Percentiles rank a stretch among this genome's conserved stretches.
Evolutionary conservation across 108 stramenopile species (phyloP).

Genomic region (Cyclotella kingstonii): DNA sequence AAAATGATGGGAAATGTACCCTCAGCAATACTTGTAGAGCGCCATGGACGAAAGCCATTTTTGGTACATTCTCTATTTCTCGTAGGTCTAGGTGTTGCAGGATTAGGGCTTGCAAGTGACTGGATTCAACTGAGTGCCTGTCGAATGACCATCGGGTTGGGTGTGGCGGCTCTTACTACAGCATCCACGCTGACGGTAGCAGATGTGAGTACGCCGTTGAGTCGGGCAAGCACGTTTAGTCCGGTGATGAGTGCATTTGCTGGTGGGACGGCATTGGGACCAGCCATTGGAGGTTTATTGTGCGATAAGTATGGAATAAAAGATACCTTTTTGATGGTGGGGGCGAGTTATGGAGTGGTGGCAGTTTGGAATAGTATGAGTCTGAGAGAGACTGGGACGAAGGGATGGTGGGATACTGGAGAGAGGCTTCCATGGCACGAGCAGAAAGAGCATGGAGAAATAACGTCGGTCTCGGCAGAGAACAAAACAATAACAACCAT

Average conservation of each 20-base stretch:
- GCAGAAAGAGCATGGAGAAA: neutral
- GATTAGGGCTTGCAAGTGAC: conserved; percentile 64
- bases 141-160: conserved; percentile 78
- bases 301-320: conserved; percentile 70
- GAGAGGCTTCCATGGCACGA: conserved; percentile 48
- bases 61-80: conserved; percentile 65
- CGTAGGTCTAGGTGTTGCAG: conserved; percentile 82
- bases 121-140: conserved; percentile 72
- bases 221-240: conserved; percentile 76
- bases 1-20: conserved; percentile 90
- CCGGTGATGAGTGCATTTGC: conserved; percentile 84
- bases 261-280: conserved; percentile 86
- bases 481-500: conserved; percentile 33
- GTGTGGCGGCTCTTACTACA: conserved; percentile 71
- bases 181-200: conserved; percentile 77
- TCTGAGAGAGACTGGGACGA: conserved; percentile 59
- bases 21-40: conserved; percentile 77
- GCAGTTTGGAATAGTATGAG: conserved; percentile 57
- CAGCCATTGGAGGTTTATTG: conserved; percentile 78
- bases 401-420: conserved; percentile 9
- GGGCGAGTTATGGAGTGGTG: conserved; percentile 59
- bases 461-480: neutral
- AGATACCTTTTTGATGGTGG: conserved; percentile 72
- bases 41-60: conserved; percentile 86
- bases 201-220: conserved; percentile 80